Evolutionary conservation across 2,329 filamentous ascomycete species (phyloP).

Genomic region (Cladosporium cucumerinum): DNA sequence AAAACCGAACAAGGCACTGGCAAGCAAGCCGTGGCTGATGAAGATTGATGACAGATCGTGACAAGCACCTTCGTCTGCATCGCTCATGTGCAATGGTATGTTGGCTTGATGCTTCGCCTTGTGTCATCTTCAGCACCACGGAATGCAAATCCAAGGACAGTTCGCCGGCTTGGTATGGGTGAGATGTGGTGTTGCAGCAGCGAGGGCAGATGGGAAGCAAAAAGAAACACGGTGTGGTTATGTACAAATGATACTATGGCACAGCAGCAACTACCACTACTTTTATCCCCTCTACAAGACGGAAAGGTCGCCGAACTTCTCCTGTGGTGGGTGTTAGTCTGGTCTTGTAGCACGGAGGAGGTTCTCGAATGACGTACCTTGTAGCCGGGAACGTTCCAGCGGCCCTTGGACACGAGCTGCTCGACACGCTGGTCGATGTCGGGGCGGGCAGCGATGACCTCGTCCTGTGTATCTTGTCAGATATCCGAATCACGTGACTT

Average conservation of each 20-base stretch:
- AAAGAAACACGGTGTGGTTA: conserved; percentile 14
- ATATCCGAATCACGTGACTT: conserved; percentile 25
- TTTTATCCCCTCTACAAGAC: conserved; percentile 63
- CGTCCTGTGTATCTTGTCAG: conserved; percentile 61
- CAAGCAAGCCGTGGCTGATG: background rate
- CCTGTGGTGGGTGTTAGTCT: conserved; percentile 61
- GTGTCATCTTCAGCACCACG: background rate
- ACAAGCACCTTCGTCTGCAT: background rate
- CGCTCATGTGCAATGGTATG: background rate
- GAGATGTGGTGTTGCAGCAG: background rate
- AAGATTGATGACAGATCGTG: background rate
- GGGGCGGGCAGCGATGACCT: conserved; percentile 88
- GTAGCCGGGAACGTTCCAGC: conserved; percentile 98
- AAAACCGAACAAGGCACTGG: background rate
- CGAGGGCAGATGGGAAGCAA: conserved; percentile 6
- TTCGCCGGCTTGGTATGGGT: background rate
- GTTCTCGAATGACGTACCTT: conserved; percentile 65
- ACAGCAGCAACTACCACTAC: conserved; percentile 34
- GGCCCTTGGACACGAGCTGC: conserved; percentile 93
- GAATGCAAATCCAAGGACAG: background rate
- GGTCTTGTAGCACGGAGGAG: background rate
- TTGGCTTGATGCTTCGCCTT: background rate
- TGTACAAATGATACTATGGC: conserved; percentile 23
- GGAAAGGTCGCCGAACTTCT: conserved; percentile 98
- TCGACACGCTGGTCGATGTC: conserved; percentile 97